Base-by-base conservation (phyloP, 2,329 filamentous ascomycete genomes). In the Clonostachys rhizophaga region DNA sequence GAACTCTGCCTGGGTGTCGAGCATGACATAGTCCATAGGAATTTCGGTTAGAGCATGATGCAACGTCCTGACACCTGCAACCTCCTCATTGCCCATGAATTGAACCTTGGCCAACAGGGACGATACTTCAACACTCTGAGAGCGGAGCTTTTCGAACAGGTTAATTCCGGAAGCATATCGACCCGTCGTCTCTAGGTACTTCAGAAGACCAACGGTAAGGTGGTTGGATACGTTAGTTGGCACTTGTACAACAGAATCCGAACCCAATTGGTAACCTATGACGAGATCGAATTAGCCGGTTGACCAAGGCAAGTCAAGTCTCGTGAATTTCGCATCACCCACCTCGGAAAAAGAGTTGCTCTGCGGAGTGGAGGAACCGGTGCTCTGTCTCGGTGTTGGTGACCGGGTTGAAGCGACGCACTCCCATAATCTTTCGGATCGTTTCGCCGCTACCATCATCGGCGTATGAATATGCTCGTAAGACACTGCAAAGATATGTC, bases 361-460 rank as follows among this genome's bases (percentile, higher is more conserved):
- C 94, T 11, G 94, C 94, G 17, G 94, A 90, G 59, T 95, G 88
- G 40, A 99, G 75, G 64, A 99, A 99, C 54, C 89, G 89, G 63
- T 99, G 94, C 68, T 99, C 94, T 50, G 90, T 91, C 66, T 99
- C 94, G n/a, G 94, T 97, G 66, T 89, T 97, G 43, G 91, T 96
- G 51, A 99, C 89, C 2, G 94, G 94, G 62, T 99, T 99, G 77
- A 99, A 97, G 52, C 94, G 83, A 56, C 94, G 81, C 44, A 97
- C 91, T n/a, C 92, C 94, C 63, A 97, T 89, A 50, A 99, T 96
- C 71, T 94, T 95, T 67, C 94, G 88, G 63, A 97, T 96, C 2
- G 88, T 88, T 58, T 96, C 92, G 47, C 92, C 92, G 47, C 88
- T 94, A 41, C 92, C 92, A 65, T 96, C 88, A 63, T 99, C 92